Base-by-base conservation (phyloP, 345 rosid genomes). In the Eucalyptus sideroxylon region DNA sequence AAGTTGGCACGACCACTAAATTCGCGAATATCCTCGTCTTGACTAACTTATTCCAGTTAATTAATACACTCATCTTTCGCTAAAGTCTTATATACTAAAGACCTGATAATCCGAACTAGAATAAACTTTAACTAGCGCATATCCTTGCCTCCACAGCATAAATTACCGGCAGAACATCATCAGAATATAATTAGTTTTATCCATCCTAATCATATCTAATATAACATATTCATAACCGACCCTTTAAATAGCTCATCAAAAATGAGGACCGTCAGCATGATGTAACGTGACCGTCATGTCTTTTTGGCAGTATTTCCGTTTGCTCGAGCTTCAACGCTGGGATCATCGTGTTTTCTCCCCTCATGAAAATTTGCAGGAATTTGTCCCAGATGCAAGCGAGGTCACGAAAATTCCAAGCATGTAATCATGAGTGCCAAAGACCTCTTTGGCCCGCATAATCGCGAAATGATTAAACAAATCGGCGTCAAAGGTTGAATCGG, bases 201-300 rank as follows among this genome's bases (percentile, higher is more conserved):
- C 14, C 26, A 11, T 37, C 42, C 2, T 40, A 37, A 77, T 21
- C 47, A 17, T 19, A 72, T 37, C 45, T 37, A 10, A 17, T 19
- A 5, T 3, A 19, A 72, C 26, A 17, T 19, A 77, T 40, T 40
- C 6, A 21, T 77, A 11, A 37, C 26, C 47, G 12, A 77, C 47
- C 83, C 47, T 77, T 21, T 3, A 3, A 0, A 6, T 6, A 5
- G 3, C 26, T 77, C 47, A 6, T 40, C 1, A 37, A 77, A 1
- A 40, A 37, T 3, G 3, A 40, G 47, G 83, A 40, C 81, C 81
- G 0, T 77, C 83, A 77, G 83, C 83, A 37, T 31, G 83, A 77
- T 8, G 47, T 77, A 11, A 77, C 45, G 45, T 4, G 83, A 21
- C 30, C 83, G 27, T 77, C 47, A 37, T 21, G 15, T 40, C 83